Percentiles rank a stretch among this genome's conserved stretches.
These are phyloP conservation scores for Cajanus cajan DNA, from an alignment of 306 rosid species.

Conservation along the genomic window DNA sequence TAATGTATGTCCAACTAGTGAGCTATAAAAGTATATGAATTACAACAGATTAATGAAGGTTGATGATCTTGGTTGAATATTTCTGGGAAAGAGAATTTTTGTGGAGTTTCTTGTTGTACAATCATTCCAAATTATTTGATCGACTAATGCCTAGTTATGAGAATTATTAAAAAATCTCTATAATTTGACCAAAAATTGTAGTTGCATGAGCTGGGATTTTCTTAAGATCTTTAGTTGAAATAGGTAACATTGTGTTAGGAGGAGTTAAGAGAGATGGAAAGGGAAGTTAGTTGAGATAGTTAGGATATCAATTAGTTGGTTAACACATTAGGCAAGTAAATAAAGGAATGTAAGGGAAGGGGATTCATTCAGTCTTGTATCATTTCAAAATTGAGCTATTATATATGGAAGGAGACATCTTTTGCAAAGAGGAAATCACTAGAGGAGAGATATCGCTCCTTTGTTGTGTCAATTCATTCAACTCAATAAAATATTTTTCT, in stretches of 20 bases:
- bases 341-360: too few species aligned
- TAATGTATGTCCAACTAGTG: not conserved
- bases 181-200: not conserved
- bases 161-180: not conserved
- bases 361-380: too few species aligned
- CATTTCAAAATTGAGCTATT: too few species aligned
- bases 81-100: conserved; percentile 14
- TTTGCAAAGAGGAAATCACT: not conserved
- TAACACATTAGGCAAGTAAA: too few species aligned
- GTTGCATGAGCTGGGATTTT: not conserved
- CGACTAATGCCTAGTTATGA: not conserved
- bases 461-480: not conserved
- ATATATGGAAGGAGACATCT: not conserved
- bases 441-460: not conserved
- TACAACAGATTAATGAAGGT: too few species aligned
- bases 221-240: not conserved
- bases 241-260: not conserved
- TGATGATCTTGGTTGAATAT: conserved; percentile 2
- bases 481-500: not conserved
- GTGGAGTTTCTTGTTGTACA: too few species aligned
- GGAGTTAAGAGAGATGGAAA: too few species aligned
- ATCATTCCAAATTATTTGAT: conserved; percentile 1
- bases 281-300: too few species aligned
- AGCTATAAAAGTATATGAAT: not conserved
- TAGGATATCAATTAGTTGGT: too few species aligned